Percentiles rank a stretch among this genome's conserved stretches.
Evolutionary conservation across 495 filamentous ascomycete genomes (phyloP).

Genomic region (Penicillium roqueforti): DNA sequence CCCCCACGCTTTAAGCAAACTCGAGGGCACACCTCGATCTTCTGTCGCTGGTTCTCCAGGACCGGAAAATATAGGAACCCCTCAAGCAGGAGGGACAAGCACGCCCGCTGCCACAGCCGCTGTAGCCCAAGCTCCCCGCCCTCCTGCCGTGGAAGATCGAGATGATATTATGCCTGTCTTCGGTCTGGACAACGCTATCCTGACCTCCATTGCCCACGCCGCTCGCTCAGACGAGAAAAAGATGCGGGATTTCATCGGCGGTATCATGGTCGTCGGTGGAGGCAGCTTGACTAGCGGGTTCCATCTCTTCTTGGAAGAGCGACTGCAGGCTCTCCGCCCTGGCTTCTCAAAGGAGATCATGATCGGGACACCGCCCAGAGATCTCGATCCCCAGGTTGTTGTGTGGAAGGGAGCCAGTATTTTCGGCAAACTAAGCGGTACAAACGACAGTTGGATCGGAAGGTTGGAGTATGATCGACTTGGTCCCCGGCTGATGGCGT

Average conservation of each 20-base stretch:
- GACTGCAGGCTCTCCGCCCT: constrained; percentile 63
- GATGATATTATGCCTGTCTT: constrained; percentile 78
- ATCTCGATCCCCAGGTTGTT: constrained; percentile 91
- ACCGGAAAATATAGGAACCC: constrained; percentile 67
- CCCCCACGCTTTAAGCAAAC: constrained; percentile 42
- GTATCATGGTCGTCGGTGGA: constrained; percentile 94
- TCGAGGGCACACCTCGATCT: constrained; percentile 69
- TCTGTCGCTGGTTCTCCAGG: constrained; percentile 83
- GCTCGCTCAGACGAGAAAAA: constrained; percentile 87
- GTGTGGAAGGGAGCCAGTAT: constrained; percentile 97
- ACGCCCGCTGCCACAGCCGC: constrained; percentile 30
- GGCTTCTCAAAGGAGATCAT: constrained; percentile 76
- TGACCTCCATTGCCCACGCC: constrained; percentile 81
- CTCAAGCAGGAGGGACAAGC: constrained; percentile 51
- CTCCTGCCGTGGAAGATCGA: constrained; percentile 56
- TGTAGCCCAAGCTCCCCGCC: constrained; percentile 29
- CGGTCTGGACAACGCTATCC: constrained; percentile 82
- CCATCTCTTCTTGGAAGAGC: constrained; percentile 73
- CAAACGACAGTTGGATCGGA: constrained; percentile 93
- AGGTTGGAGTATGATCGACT: constrained; percentile 83
- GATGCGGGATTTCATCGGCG: constrained; percentile 82
- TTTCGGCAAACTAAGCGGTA: constrained; percentile 80
- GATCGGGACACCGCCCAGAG: constrained; percentile 80
- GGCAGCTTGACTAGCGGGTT: constrained; percentile 77
- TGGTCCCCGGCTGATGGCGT: constrained; percentile 71